Evolutionary conservation across 2,329 filamentous ascomycete genomes (phyloP).

Genomic region (Calonectria fujianensis): DNA sequence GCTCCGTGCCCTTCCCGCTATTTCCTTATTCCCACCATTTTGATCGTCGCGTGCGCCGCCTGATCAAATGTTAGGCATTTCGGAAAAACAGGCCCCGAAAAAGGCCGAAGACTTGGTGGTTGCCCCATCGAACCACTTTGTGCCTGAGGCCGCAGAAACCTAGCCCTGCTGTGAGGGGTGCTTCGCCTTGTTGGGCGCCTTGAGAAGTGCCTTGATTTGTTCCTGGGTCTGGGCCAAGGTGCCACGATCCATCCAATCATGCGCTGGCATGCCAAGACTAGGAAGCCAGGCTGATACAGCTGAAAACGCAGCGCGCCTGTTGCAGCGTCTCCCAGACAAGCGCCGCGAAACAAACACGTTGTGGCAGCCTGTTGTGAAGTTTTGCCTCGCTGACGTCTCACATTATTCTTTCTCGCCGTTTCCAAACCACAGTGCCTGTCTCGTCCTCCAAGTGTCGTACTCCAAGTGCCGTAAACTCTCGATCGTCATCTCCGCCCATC

Average conservation of each 20-base stretch:
- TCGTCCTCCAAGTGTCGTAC: not conserved
- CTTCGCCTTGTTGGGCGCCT: not conserved
- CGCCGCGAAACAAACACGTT: slow-evolving; percentile 5
- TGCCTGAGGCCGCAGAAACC: slow-evolving; percentile 3
- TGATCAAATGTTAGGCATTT: not conserved
- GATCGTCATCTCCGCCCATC: not conserved
- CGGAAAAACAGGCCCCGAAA: slow-evolving; percentile 15
- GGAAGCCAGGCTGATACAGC: slow-evolving; percentile 17
- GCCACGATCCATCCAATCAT: slow-evolving; percentile 12
- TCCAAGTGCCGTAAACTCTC: not conserved
- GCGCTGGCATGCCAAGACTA: not conserved
- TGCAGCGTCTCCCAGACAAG: slow-evolving; percentile 20
- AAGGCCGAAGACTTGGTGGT: not conserved
- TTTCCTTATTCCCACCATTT: not conserved
- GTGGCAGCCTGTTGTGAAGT: not conserved
- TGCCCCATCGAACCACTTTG: not conserved
- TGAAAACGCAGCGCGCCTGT: slow-evolving; percentile 13
- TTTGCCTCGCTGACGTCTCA: not conserved
- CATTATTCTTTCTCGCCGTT: not conserved
- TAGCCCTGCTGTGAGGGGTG: not conserved
- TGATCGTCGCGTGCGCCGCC: not conserved
- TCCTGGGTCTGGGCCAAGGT: not conserved
- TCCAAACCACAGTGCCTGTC: not conserved
- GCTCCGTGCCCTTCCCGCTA: not conserved
- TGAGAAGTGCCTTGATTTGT: slow-evolving; percentile 4